Base-by-base conservation (phyloP, 495 filamentous ascomycete genomes). In the Neurospora sp. region DNA sequence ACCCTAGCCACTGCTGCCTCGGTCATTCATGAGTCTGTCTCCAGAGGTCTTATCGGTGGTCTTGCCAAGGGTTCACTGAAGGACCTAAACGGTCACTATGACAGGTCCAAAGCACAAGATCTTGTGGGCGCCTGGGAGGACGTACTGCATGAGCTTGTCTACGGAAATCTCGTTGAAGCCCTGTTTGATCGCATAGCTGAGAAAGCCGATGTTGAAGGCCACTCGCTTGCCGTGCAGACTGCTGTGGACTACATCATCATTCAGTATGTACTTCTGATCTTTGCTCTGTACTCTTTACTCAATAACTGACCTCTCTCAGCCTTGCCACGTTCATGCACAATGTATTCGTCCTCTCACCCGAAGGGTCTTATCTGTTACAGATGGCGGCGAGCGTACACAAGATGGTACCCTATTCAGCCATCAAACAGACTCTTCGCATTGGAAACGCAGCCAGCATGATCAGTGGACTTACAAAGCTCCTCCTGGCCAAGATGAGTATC, bases 371-470 rank as follows among this genome's bases (percentile, higher is more conserved):
- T 62, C 77, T 92, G 24, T 77, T 91, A 42, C 86, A 86, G 69
- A 79, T 92, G 37, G 71, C 89, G 21, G 85, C 86, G 70, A 89
- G 84, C 69, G 81, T 88, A 15, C 87, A 92, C 73, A 85, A 82
- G 59, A 73, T 92, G 74, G 78, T 91, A 9, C 90, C 90, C 0
- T 92, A 92, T 73, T 78, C 84, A 34, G 77, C 89, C 66, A 82
- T 92, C 15, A 82, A 85, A 69, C 88, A 91, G 79, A 90, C 89
- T 2, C 80, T 92, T 5, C 86, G 86, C 43, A 83, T 92, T 39
- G 89, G 90, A 7, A 92, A 92, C 76, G 90, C 88, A 0, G 90
- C 89, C 8, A 89, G 86, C 40, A 92, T 92, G 90, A 86, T 92
- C 66, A 89, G 85, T 75, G 90, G 83, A 17, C 88, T 92, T 84